Evolutionary conservation across 345 rosid genomes (phyloP), one percentile per base, ranked within the genome.

Genomic region (Heritiera fomes): DNA sequence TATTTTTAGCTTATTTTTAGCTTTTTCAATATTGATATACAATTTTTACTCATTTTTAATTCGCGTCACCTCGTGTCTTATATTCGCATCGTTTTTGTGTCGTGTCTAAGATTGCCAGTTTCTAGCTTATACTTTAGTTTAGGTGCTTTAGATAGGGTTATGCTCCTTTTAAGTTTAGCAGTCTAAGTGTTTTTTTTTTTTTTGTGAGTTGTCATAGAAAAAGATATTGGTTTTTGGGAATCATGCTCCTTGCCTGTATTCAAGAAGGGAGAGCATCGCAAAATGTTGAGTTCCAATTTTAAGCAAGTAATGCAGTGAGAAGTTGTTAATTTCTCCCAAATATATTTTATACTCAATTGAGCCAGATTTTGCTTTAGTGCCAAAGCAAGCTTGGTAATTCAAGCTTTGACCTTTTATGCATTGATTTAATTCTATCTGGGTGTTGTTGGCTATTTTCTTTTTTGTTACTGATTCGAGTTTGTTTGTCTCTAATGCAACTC

Each of bases 91-190:
- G 28, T 23, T 23, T 23, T 23, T 0, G 28, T 23, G 28, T 23
- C 0, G 28, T 23, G 28, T 23, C 28, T 23, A 23, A 23, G 28
- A 23, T 23, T 23, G 28, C 28, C 28, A 23, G 28, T 23, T n/a
- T n/a, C 28, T 23, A 13, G 38, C 38, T 34, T 34, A 34, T 34
- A 34, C 38, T 34, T 34, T 34, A 34, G 2, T 34, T 32, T 63
- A 63, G 45, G 20, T 63, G 68, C 20, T 63, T 34, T 63, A 34
- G 45, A 63, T 63, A 34, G 68, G 18, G 68, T 34, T 63, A 34
- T 32, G 68, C 68, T 10, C 20, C 68, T 64, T 34, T 34, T 64
- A 2, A 64, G 68, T 64, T 60, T 64, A 64, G n/a, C 68, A 14
- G 10, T 64, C 46, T 7, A 32, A 13, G 6, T 6, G 43, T 0